Evolutionary conservation across 306 rosid genomes (phyloP), one percentile per base, ranked within the genome.

Genomic region (Dicorynia guianensis): DNA sequence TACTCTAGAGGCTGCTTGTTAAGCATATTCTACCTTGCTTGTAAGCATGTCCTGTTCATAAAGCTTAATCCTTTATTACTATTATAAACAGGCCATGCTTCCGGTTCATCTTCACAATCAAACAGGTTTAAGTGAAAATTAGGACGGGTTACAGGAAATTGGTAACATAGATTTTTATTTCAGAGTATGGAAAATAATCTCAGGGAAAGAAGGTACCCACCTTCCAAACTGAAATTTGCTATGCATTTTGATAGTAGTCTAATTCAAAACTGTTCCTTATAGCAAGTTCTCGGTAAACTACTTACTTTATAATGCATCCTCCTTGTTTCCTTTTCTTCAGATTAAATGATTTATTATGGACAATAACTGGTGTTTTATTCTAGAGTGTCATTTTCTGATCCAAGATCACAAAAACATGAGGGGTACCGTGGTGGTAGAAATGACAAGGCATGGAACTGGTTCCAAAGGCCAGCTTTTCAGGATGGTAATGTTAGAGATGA

Each of bases 11-110:
- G 81, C 76, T 76, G 82, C 79, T 77, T 87, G 71, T 75, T 71
- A 67, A 67, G 84, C 79, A 79, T 77, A 67, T 75, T 71, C 74
- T 71, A 65, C 71, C 67, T 84, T 80, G 88, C 92, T 87, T 89
- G 76, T 83, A 36, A 49, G n/a, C 38, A 64, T 67, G 54, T 59
- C 59, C 79, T 81, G 83, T 80, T 65, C 81, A 71, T 69, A 59
- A 56, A 3, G 30, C 80, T 48, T 33, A 52, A 53, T 15, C 50
- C 48, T 36, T 47, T 30, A 46, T 5, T 30, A 67, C 63, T 75
- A 73, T 56, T 47, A 20, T 65, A 11, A 35, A 38, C 49, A 74
- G 11, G 14, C 17, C 63, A 10, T n/a, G 56, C 52, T 75, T 63
- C 55, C 15, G 34, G 46, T 65, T 62, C 60, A 60, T 81, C 78